A percentile compares a stretch with the other conserved stretches of the same genome.
These are phyloP conservation scores for Claviceps maximensis DNA, from an alignment of 2,329 filamentous ascomycete genomes.

Conservation along the genomic window DNA sequence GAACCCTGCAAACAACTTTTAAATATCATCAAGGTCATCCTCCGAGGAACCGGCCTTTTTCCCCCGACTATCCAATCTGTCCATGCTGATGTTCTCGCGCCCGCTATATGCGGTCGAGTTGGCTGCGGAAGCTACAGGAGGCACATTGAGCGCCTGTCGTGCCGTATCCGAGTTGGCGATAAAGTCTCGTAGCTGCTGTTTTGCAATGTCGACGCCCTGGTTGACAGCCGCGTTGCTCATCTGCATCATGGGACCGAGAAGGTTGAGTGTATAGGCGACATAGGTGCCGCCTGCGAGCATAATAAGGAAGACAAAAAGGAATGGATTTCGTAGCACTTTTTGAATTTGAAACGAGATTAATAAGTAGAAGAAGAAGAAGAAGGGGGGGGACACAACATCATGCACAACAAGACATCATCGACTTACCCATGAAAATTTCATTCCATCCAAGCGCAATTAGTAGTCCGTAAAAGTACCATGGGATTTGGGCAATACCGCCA, in stretches of 20 bases:
- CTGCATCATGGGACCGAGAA: constrained; percentile 90
- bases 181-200: constrained; percentile 82
- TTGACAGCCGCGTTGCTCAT: constrained; percentile 81
- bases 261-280: constrained; percentile 82
- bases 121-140: constrained; percentile 15
- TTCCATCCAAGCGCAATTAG: constrained; percentile 95
- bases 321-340: constrained; percentile 81
- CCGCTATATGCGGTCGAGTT: constrained; percentile 18
- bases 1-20: constrained; percentile 5
- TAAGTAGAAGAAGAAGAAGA: no score
- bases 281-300: constrained; percentile 66
- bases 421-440: constrained; percentile 82
- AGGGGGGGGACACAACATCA: no score
- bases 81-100: constrained; percentile 39
- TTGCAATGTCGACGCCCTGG: constrained; percentile 83
- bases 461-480: constrained; percentile 85
- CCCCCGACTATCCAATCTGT: constrained; percentile 46
- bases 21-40: constrained; percentile 52
- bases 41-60: constrained; percentile 28
- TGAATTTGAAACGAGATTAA: not conserved
- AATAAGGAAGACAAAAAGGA: constrained; percentile 83
- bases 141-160: constrained; percentile 70
- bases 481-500: constrained; percentile 85
- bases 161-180: constrained; percentile 78
- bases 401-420: not conserved